A percentile compares a stretch with the other conserved stretches of the same genome.
These are phyloP conservation scores for Paraglomus brasilianum DNA, from an alignment of 192 early-diverging fungal genomes.

Conservation along the genomic window DNA sequence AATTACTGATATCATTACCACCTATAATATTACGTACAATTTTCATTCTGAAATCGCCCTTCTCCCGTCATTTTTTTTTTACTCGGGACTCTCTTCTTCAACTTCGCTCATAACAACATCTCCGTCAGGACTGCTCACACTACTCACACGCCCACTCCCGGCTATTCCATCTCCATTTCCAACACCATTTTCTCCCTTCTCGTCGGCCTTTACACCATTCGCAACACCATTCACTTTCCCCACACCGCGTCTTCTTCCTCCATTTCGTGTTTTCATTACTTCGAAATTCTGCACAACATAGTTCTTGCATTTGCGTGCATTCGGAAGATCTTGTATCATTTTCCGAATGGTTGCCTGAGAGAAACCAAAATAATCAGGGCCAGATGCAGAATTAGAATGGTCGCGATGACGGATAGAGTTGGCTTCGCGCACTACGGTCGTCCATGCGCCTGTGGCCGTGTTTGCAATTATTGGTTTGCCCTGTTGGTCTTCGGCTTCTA, in stretches of 20 bases:
- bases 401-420: constrained; percentile 78
- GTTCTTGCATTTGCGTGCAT: constrained; percentile 64
- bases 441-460: constrained; percentile 92
- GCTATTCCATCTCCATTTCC: too few relatives aligned
- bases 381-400: constrained; percentile 77
- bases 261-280: constrained; percentile 34
- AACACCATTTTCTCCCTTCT: not conserved
- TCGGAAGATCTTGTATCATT: constrained; percentile 86
- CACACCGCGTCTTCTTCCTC: constrained; percentile 8
- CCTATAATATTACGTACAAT: too few relatives aligned
- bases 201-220: not conserved
- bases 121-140: not conserved
- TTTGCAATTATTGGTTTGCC: constrained; percentile 67
- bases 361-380: constrained; percentile 92
- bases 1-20: too few relatives aligned
- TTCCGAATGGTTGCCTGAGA: constrained; percentile 81
- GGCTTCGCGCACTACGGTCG: constrained; percentile 70
- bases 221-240: not conserved
- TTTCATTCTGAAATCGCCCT: too few relatives aligned
- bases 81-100: not conserved
- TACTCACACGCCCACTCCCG: not conserved
- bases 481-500: constrained; percentile 79
- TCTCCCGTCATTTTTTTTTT: too few relatives aligned
- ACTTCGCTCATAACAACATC: not conserved
- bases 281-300: constrained; percentile 73